Base-by-base conservation (phyloP, 805 yeast genomes). In the Martiniozyma abietophila region DNA sequence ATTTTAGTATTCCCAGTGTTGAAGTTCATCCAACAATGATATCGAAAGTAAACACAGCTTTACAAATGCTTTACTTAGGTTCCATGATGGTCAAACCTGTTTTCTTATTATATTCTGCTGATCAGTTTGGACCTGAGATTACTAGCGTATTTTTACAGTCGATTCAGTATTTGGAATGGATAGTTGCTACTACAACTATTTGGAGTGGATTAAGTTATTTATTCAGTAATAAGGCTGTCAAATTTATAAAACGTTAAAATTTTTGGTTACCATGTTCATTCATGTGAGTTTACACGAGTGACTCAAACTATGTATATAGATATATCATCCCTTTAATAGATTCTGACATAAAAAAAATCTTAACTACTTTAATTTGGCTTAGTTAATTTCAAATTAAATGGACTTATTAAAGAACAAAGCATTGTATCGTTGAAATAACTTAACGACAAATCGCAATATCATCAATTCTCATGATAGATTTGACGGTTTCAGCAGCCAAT, bases 401-500 rank as follows among this genome's bases (percentile, higher is more conserved):
- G 8, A 14, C 15, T 6, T 25, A 23, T 23, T 23, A 23, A 11
- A 23, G n/a, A 23, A 14, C 8, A 10, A 10, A 10, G n/a, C n/a
- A 23, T 10, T 10, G 6, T 10, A 6, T 8, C 6, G 8, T 23
- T 14, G n/a, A 16, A 6, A 14, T 14, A 20, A 4, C 18, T 29
- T 65, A 82, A 57, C 95, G 75, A 59, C 94, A 78, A 56, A 92
- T 84, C 26, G 95, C 82, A 50, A 92, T 94, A 59, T 94, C 99
- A 60, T 92, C 99, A 51, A 92, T 92, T 62, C 98, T 80, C 58
- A 92, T 69, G 45, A 92, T 86, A 29, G 95, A 81, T 64, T 92
- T 94, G 39, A 89, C 97, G 46, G 95, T 82, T 65, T 92, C 99
- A 15, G 96, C 80, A 21, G 97, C 96, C 48, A 92, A 71, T 10